Base-by-base conservation (phyloP, 1,139 yeast genomes). In the Pichia sp. region DNA sequence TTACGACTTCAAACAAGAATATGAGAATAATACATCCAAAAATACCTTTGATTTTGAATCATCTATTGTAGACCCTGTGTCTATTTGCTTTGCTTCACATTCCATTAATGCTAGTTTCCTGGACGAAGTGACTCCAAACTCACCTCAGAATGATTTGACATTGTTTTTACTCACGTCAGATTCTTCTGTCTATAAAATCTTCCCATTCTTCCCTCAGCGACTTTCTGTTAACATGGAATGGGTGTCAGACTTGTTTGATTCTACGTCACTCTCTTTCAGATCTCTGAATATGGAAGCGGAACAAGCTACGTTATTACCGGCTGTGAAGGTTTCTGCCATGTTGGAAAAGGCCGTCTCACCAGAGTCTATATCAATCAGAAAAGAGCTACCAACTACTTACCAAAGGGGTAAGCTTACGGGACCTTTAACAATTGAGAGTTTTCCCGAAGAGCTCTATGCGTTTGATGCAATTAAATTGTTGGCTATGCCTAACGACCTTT, bases 121-220 rank as follows among this genome's bases (percentile, higher is more conserved):
- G n/a, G n/a, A n/a, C n/a, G 19, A 8, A 3, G n/a, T 13, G 11
- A 20, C 29, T 5, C 9, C 27, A 2, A 29, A 29, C 10, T 40
- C 29, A 17, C 29, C 40, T 8, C 37, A 35, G 11, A 18, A 20
- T 15, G 52, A 53, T 10, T 44, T 77, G 29, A 65, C 79, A 0
- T 55, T 77, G 13, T 72, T 68, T 44, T 51, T 74, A 4, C 46
- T 73, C 37, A 66, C 70, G 16, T 49, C 59, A n/a, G 78, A 72
- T 27, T 72, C 77, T 10, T 80, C 77, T 44, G 43, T 78, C 1
- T 75, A 64, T 46, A 63, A 69, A 1, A 55, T 77, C 3, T 71
- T 68, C 41, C 85, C 85, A 10, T 74, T 74, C 51, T 49, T 70
- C 19, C 81, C 84, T 0, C 45, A 55, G 3, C 49, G 54, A 17